Percentiles rank a stretch among this genome's conserved stretches.
Evolutionary conservation across 2,329 filamentous ascomycete species (phyloP).

Genomic region (Penicillium rolfsii): DNA sequence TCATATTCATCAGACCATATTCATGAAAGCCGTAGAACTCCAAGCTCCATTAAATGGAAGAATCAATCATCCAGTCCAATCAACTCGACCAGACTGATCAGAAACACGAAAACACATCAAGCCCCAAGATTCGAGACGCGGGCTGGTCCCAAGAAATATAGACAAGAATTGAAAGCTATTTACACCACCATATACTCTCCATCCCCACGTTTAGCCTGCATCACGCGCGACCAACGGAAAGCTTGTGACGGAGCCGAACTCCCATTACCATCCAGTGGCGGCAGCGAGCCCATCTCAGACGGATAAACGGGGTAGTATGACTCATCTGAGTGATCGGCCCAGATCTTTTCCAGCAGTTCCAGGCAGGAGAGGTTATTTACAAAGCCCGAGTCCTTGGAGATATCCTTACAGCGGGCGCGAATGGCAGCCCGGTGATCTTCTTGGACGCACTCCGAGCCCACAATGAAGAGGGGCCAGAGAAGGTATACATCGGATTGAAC

Average conservation of each 20-base stretch:
- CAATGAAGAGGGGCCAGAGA: conserved; percentile 90
- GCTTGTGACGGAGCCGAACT: conserved; percentile 26
- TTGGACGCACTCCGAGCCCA: conserved; percentile 85
- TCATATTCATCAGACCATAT: conserved; percentile 15
- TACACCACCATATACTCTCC: conserved; percentile 47
- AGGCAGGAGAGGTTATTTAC: conserved; percentile 89
- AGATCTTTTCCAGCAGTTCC: conserved; percentile 82
- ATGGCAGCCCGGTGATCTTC: conserved; percentile 78
- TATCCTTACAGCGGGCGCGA: conserved; percentile 77
- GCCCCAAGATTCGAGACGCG: no score
- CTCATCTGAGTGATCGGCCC: conserved; percentile 56
- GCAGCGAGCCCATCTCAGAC: conserved; percentile 21
- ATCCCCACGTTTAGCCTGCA: conserved; percentile 42
- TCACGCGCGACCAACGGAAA: conserved; percentile 44
- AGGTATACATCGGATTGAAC: conserved; percentile 86
- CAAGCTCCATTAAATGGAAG: conserved; percentile 1
- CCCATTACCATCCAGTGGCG: conserved; percentile 21
- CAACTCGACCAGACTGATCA: background rate
- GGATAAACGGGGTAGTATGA: conserved; percentile 30
- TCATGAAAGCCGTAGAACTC: conserved; percentile 6
- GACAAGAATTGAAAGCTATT: conserved; percentile 2
- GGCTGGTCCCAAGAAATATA: conserved; percentile 1
- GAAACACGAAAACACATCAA: background rate
- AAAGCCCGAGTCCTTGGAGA: conserved; percentile 86
- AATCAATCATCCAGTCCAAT: background rate